Evolutionary conservation across 441 rosid genomes (phyloP), one percentile per base, ranked within the genome.

Genomic region (Erysimum pusillum): DNA sequence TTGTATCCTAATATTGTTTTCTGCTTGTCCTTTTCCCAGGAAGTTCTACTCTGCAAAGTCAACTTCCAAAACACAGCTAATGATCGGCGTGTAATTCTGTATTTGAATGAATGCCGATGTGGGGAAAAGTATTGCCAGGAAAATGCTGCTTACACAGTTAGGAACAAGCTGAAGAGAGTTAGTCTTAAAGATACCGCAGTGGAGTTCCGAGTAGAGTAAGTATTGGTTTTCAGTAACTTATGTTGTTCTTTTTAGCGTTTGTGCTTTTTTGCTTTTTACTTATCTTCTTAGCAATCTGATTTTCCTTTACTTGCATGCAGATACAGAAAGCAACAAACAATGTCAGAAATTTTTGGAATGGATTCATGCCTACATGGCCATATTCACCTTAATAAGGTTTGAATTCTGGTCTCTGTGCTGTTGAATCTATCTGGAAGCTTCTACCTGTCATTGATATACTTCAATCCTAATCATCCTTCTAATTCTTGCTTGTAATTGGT

Each of bases 31-130:
- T 78, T 11, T 74, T 78, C 80, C 67, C 88, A 96, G 99, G 98
- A 96, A 86, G 89, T 96, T 77, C 83, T 96, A 67, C 97, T 88
- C 59, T 91, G 92, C 80, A 91, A 83, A 79, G 97, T 86, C 49
- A 83, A 79, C 79, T 96, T 93, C 84, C 92, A 85, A 69, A 96
- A 96, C 68, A 88, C 88, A 36, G 71, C 54, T 6, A 81, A 72
- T 64, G 98, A 96, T 73, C 94, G 96, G 3, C 96, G 96, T 3
- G 84, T 93, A 35, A 85, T 91, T 74, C 72, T 96, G 57, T 87
- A 92, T 76, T 73, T 93, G 53, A 90, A 90, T 73, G 85, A 81
- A 59, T 96, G 98, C 82, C 81, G 17, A 35, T 96, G 98, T 74
- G 98, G 91, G 48, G 84, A 89, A 74, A 83, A 78, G 71, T 88